Base-by-base conservation (phyloP, 805 yeast genomes). In the Yueomyces sp. region DNA sequence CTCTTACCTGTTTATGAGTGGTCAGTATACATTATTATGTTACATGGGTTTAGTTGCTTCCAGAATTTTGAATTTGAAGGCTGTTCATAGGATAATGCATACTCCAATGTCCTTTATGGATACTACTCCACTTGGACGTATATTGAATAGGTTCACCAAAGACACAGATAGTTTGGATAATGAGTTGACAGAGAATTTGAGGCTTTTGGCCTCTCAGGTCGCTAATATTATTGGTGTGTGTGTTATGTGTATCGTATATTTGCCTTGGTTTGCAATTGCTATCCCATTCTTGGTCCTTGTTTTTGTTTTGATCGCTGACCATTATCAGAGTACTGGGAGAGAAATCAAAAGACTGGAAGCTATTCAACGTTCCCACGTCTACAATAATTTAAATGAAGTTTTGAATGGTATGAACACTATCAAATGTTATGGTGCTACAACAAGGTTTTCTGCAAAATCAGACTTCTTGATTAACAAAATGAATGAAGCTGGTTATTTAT, bases 31-130 rank as follows among this genome's bases (percentile, higher is more conserved):
- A 28, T 41, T 54, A 31, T 47, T 56, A 27, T 61, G 63, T 43
- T 48, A 47, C n/a, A 53, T 79, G 47, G 77, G 73, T 31, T 65
- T 70, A 44, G 59, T 72, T 44, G 77, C 87, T 3, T 68, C 84
- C 4, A 72, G 67, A 44, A 58, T 55, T 38, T 67, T 86, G 54
- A 85, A 84, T 53, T 63, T 79, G 34, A 51, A 52, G 40, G 87
- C 94, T 3, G 69, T 80, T 32, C 62, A 72, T 38, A 72, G 70
- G 39, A 67, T 86, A 19, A 63, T 86, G 47, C 79, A 79, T 47
- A 79, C 92, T 1, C 94, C 94, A 38, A 83, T 85, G 90, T 64
- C 81, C 0, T 86, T 74, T 55, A 74, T 85, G 67, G 95, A 86
- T 59, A 78, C 86, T 4, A 82, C 94, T 0, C 96, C 96, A 2